These are phyloP conservation scores for Colletotrichum incanum DNA, from an alignment of 2,329 filamentous ascomycete genomes.

Conservation along the genomic window DNA sequence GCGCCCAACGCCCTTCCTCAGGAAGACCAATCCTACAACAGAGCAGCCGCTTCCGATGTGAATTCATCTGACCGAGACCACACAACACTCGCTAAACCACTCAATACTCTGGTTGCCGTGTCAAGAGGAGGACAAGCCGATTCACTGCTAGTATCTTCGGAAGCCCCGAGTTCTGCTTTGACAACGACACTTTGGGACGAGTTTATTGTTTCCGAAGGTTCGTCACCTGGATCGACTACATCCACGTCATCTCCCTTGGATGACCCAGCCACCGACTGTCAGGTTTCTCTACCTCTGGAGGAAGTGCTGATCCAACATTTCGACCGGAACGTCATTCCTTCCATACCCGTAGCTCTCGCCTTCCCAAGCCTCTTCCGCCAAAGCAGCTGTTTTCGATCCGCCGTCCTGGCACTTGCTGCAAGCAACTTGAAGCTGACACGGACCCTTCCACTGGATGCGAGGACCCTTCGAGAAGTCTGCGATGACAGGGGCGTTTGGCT, in stretches of 20 bases:
- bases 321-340: conserved; percentile 21
- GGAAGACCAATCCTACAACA: background rate
- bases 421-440: conserved; percentile 22
- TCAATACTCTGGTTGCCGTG: background rate
- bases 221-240: background rate
- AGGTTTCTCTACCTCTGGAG: conserved; percentile 20
- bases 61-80: background rate
- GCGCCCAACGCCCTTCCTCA: background rate
- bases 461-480: conserved; percentile 1
- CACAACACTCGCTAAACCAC: background rate
- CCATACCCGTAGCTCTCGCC: conserved; percentile 21
- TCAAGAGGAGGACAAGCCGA: background rate
- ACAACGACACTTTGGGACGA: conserved; percentile 21
- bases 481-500: conserved; percentile 20
- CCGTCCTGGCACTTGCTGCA: conserved; percentile 29
- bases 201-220: conserved; percentile 14
- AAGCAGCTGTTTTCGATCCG: conserved; percentile 29
- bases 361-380: conserved; percentile 25
- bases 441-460: conserved; percentile 6
- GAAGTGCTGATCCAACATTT: conserved; percentile 32
- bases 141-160: background rate
- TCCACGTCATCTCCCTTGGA: conserved; percentile 14
- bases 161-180: background rate
- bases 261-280: conserved; percentile 2
- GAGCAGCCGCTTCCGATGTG: too few relatives aligned